Base-by-base conservation (phyloP, 441 rosid species). In the Geranium incanum region DNA sequence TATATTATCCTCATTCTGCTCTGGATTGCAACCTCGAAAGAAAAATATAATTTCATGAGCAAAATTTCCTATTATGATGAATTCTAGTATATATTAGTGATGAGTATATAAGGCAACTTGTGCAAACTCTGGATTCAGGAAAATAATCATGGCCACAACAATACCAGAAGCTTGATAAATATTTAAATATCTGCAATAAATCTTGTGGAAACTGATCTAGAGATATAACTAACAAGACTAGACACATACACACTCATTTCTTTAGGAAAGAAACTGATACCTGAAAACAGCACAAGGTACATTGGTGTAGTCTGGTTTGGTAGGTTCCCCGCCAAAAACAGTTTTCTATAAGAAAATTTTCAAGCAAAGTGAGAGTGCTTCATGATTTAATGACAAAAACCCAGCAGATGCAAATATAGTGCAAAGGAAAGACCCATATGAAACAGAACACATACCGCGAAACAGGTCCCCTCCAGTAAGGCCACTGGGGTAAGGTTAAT, bases 401-500 rank as follows among this genome's bases (percentile, higher is more conserved):
- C 64, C 36, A 6, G 21, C 43, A 60, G 21, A 36, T 62, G 2
- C 13, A 6, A 67, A 59, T 65, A 70, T 64, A 65, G 18, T 28
- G 75, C 52, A 75, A 57, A 5, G 48, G 67, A 60, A 71, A 64
- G 45, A 43, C 43, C 65, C 23, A 67, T 64, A 74, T 16, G 36
- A 75, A 82, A 69, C 15, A 83, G 74, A 82, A 69, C 15, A 83
- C 92, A 4, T 69, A 91, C 99, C 13, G 98, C 98, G 84, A 96
- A 93, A 78, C 86, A 89, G 1, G 93, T 86, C 76, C 92, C 99
- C 79, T 93, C 99, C 97, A 96, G 87, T 77, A 96, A 89, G 63
- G 97, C 99, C 72, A 96, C 97, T 41, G 98, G 98, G 73, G 99
- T 96, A 70, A 96, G 96, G 84, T 96, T 96, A 81, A 91, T 89